Evolutionary conservation across 2,329 filamentous ascomycete genomes (phyloP).

Genomic region (Ophiostoma ulmi): DNA sequence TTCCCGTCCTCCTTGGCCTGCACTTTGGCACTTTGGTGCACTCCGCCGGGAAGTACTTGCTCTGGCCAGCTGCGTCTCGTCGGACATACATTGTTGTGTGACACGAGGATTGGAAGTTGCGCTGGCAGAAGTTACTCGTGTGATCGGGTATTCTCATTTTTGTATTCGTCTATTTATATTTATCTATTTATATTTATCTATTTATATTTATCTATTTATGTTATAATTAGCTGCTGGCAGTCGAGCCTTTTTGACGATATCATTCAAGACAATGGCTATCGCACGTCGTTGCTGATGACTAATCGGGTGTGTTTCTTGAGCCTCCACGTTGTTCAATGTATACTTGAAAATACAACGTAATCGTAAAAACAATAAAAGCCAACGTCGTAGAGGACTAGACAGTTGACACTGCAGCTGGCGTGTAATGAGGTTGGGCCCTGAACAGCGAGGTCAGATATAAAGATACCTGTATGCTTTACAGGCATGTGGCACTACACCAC

Average conservation of each 20-base stretch:
- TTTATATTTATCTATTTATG: background rate
- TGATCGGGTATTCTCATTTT: background rate
- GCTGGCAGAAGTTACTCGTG: background rate
- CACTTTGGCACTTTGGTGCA: background rate
- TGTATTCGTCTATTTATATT: background rate
- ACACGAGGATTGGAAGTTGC: background rate
- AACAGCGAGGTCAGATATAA: background rate
- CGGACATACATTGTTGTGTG: background rate
- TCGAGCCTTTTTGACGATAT: background rate
- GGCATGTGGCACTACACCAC: background rate
- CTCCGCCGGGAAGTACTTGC: background rate
- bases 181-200: background rate
- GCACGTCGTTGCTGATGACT: background rate
- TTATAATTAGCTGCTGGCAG: background rate
- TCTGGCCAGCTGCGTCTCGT: background rate
- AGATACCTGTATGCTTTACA: background rate
- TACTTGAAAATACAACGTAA: background rate
- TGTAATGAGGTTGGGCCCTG: background rate
- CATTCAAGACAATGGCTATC: background rate
- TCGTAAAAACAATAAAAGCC: background rate
- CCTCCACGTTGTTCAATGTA: background rate
- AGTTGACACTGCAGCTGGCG: background rate
- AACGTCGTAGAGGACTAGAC: background rate
- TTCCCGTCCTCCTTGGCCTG: background rate
- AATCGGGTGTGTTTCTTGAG: background rate